These are phyloP conservation scores for Leucaena leucocephala DNA, from an alignment of 306 rosid genomes.

Conservation along the genomic window DNA sequence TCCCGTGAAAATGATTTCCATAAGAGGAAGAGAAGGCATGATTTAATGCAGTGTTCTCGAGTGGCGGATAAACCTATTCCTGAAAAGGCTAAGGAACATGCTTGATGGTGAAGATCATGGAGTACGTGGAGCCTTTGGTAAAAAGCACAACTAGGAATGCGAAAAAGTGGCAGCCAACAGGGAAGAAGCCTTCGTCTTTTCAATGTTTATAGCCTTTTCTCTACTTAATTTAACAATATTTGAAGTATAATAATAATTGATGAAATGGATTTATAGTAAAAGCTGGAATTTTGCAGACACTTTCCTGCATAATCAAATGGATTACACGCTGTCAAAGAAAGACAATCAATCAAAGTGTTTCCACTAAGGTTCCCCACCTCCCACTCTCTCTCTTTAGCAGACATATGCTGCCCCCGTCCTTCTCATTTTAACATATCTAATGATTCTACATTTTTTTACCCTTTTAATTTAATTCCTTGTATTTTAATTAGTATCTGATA, in stretches of 20 bases:
- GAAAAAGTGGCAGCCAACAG: conserved; percentile 35
- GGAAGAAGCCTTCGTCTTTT: conserved; percentile 45
- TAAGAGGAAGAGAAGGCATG: background rate
- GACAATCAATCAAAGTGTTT: conserved; percentile 39
- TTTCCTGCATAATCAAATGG: conserved; percentile 32
- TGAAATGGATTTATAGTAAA: background rate
- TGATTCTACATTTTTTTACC: background rate
- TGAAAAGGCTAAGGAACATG: background rate
- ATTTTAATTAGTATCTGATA: background rate
- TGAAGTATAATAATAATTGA: background rate
- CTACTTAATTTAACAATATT: background rate
- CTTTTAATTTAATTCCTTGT: background rate
- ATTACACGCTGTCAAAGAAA: conserved; percentile 34
- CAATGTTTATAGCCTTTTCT: background rate
- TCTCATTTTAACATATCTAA: background rate
- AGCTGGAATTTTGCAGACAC: conserved; percentile 16
- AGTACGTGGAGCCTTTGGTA: background rate
- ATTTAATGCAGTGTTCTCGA: background rate
- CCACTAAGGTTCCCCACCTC: conserved; percentile 55
- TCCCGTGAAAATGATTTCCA: background rate
- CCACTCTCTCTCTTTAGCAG: conserved; percentile 61
- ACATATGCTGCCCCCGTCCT: conserved; percentile 55
- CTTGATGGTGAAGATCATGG: conserved; percentile 29
- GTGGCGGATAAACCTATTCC: conserved; percentile 8
- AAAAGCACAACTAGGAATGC: conserved; percentile 12